Conservation (phyloP, 257 asterid genomes). For the Solanum infundibuliforme region DNA sequence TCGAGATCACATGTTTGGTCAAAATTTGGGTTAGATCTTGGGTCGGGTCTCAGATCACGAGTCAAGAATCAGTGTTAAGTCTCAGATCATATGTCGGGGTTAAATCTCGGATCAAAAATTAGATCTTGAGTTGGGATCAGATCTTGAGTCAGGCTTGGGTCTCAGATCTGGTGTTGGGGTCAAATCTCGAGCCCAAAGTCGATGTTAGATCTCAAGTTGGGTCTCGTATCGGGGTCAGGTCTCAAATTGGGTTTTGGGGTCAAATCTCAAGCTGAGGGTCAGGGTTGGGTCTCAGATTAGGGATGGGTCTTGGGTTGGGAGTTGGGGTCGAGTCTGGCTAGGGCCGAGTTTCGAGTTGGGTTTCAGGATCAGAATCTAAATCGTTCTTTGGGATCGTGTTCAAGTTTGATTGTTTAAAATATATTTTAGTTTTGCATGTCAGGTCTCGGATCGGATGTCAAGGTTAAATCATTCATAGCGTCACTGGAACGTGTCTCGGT, state of each 20-base stretch:
- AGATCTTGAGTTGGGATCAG: background rate
- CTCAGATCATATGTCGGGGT: background rate
- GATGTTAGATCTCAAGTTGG: too few species aligned
- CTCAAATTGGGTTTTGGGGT: background rate
- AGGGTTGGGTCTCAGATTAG: too few species aligned
- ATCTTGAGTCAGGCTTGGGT: too few species aligned
- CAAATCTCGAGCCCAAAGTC: background rate
- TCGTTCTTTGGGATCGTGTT: background rate
- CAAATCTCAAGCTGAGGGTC: background rate
- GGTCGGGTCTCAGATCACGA: too few species aligned
- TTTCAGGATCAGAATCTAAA: too few species aligned
- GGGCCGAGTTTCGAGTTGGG: background rate
- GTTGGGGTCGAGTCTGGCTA: too few species aligned
- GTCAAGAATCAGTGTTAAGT: too few species aligned
- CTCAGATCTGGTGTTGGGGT: background rate
- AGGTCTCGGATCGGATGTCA: background rate
- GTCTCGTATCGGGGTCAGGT: background rate
- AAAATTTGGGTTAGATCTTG: background rate
- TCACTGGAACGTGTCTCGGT: background rate
- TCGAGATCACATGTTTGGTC: background rate
- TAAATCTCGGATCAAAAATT: too few species aligned
- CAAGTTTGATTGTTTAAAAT: background rate
- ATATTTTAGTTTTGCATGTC: background rate
- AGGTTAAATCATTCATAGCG: background rate
- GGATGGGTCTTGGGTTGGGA: background rate